Base-by-base conservation (phyloP, 805 yeast species). In the Cyberlindnera maclurae region DNA sequence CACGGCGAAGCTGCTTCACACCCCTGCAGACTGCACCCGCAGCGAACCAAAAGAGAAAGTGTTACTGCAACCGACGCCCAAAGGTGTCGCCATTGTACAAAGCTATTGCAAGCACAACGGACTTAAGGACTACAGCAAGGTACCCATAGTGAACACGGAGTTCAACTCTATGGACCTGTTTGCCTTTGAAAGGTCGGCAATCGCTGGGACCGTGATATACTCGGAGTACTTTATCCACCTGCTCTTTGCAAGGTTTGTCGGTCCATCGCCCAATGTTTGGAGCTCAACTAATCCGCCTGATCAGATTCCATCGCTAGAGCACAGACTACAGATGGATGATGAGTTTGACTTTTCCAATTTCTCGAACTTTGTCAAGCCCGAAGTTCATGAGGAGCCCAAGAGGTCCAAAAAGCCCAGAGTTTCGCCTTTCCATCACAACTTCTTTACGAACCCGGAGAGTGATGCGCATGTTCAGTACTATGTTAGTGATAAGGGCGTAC, bases 401-500 rank as follows among this genome's bases (percentile, higher is more conserved):
- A 15, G 11, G 12, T 12, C 15, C 15, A 4, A 16, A 9, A 29
- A 31, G 8, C 29, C 24, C 17, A 52, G 68, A 38, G 47, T 42
- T 5, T 77, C 85, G 5, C 95, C 95, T 0, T 79, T 82, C 46
- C 73, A 76, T 39, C 95, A 85, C 51, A 69, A 73, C 30, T 85
- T 73, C 52, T 87, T 87, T 62, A 79, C 90, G 4, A 89, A 89
- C 51, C 97, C 97, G 0, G 94, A 83, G 53, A 82, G 94, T 0
- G 90, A 83, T 46, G 68, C 95, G 0, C 84, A 79, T 53, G 58
- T 75, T 8, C 97, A 89, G 55, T 88, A 88, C 55, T 88, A 80
- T 54, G 78, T 75, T 5, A 74, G 89, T 0, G 50, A 62, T 17
- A 63, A 59, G 10, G 96, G 96, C 1, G 67, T 85, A 3, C 61